Percentiles rank a stretch among this genome's conserved stretches.
phyloP scores from a whole-genome alignment of 192 early-diverging fungal genomes.

The Backusella tarrabulga region DNA sequence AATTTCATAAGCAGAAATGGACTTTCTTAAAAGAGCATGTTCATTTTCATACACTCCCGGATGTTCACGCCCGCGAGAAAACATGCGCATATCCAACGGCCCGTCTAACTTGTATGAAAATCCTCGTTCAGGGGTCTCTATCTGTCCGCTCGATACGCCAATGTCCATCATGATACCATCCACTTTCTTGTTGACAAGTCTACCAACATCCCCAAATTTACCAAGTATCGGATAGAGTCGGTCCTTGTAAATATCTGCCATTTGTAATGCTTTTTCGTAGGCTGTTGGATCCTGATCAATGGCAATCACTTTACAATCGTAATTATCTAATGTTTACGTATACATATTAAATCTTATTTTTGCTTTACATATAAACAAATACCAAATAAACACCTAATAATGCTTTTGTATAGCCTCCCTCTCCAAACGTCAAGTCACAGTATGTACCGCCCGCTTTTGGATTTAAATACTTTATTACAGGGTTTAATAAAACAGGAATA shows the following conservation, averaged over 20 bases:
- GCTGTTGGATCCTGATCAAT: slow-evolving; percentile 73
- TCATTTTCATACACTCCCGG: slow-evolving; percentile 10
- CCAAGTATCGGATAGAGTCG: slow-evolving; percentile 57
- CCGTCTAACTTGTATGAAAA: slow-evolving; percentile 69
- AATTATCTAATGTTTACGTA: slow-evolving; percentile 17
- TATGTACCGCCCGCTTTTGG: slow-evolving; percentile 47
- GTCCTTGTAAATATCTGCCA: slow-evolving; percentile 50
- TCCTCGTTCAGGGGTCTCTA: slow-evolving; percentile 61
- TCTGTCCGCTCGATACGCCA: slow-evolving; percentile 69
- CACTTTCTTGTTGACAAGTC: slow-evolving; percentile 41
- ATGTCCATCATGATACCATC: slow-evolving; percentile 77
- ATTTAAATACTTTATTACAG: slow-evolving; percentile 41
- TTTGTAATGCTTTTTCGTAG: slow-evolving; percentile 46
- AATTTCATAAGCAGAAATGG: slow-evolving; percentile 60
- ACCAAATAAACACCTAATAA: slow-evolving; percentile 50
- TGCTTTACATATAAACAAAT: neutral
- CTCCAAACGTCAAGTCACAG: slow-evolving; percentile 74
- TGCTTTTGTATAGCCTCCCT: slow-evolving; percentile 67
- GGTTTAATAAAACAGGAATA: slow-evolving; percentile 49
- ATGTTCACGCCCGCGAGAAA: slow-evolving; percentile 28
- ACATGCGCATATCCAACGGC: slow-evolving; percentile 80
- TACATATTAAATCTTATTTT: neutral
- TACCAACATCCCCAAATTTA: slow-evolving; percentile 56
- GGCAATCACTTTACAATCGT: slow-evolving; percentile 61
- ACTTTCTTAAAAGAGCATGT: slow-evolving; percentile 27